Base-by-base conservation (phyloP, 2,329 filamentous ascomycete genomes). In the Diaporthe sp. region DNA sequence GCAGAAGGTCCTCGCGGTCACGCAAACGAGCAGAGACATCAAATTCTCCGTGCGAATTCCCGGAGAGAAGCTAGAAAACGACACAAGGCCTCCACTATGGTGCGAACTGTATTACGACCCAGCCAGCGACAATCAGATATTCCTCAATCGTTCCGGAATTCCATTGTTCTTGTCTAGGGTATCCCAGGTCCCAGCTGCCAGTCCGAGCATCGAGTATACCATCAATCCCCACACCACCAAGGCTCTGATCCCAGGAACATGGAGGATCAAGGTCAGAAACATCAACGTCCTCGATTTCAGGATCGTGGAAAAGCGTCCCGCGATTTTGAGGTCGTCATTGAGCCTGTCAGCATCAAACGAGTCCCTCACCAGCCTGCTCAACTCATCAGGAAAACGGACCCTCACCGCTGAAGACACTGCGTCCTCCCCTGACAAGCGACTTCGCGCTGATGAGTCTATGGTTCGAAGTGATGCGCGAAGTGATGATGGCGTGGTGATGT, bases 101-200 rank as follows among this genome's bases (percentile, higher is more conserved):
- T 91, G 89, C 80, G 89, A 91, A 80, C 83, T 92, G 49, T 91
- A 91, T 79, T 91, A 91, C 78, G 88, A 91, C 80, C 89, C 90
- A 22, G 84, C 86, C 77, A 90, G 89, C 82, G 90, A 91, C 80
- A 88, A 88, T 80, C 86, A 90, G 78, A 89, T 91, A 75, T 86
- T 91, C 37, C 81, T 87, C 71, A 92, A 91, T 81, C 86, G 85
- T 75, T 90, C 89, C 22, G 88, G 91, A 51, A 84, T 88, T 2
- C 89, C 90, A 58, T 87, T 91, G 72, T 83, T 83, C 34, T 83
- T 92, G 42, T 84, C 86, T 28, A 85, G 87, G 71, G 79, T 88
- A 71, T 88, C 87, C 28, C 83, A 85, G 74, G 81, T 83, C 42
- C 82, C 84, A 4, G 77, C 81, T 22, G 82, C 83, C 46, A 86